Evolutionary conservation across 331 rosid genomes (phyloP), one percentile per base, ranked within the genome.

Genomic region (Acacia pycnantha): DNA sequence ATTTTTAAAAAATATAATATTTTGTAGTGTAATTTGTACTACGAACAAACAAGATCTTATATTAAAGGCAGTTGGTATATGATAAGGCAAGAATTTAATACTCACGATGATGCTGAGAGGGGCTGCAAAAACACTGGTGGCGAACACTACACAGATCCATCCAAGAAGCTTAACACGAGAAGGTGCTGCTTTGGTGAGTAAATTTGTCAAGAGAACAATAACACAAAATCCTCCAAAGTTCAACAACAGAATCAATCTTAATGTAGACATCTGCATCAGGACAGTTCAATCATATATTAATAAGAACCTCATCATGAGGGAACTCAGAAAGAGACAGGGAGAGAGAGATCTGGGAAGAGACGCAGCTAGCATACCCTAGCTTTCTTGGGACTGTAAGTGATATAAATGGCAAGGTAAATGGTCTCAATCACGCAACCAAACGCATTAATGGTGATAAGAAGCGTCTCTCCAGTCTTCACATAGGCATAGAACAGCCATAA

Each of bases 401-500:
- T 58, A 82, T 87, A 93, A 86, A 95, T 58, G 65, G 88, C 89
- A 21, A 95, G 85, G 87, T 95, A 95, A 87, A 95, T 81, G 46
- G 97, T 95, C 86, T 95, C 99, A 8, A 95, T 87, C 11, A 92
- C 84, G 58, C 96, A 92, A 70, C 98, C 98, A 48, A 93, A 79
- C 0, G 90, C 73, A 59, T 96, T 96, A 81, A 94, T 91, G 58
- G 98, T 96, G 82, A 93, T 84, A 19, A 96, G 88, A 44, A 96
- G 98, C 7, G 87, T 77, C 81, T 89, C 96, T 6, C 89, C 86
- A 1, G 87, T 67, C 83, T 96, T 96, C 29, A 91, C 81, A 11
- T 84, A 87, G 1, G 99, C 99, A 26, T 96, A 96, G 82, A 92
- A 93, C 0, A 96, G 80, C 99, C 99, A 96, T 78, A 96, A 86